Evolutionary conservation across 2,329 filamentous ascomycete genomes (phyloP), one percentile per base, ranked within the genome.

Genomic region (Aspergillus quadrilineatus): DNA sequence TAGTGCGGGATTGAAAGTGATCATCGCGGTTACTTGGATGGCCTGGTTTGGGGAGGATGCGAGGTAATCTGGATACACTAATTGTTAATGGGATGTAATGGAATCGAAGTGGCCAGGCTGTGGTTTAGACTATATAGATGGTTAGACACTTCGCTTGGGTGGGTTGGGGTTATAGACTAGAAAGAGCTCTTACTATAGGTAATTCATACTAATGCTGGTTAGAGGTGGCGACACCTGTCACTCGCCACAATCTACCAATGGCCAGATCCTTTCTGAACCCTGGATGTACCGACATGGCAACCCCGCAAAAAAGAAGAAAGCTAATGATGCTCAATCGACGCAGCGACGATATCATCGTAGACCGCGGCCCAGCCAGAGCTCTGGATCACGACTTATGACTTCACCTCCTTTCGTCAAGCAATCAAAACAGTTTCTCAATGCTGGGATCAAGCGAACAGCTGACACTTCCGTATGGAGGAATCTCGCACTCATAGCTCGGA

Each of bases 1-100:
- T 55, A 71, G 74, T 4, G 73, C 73, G 3, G 74, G 69, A 1
- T 58, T 76, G 41, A 79, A 79, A 65, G 60, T 72, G 26, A 58
- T 67, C 37, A 71, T 76, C 52, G 67, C 67, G 2, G 49, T 72
- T 47, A 68, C 52, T 9, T 79, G 74, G 72, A 60, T 71, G 53
- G 67, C 73, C 39, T 79, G 76, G 76, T 68, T 63, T 63, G 63
- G 39, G 22, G 39, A 42, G 39, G 39, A 7, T 9, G 39, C 22
- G 22, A 15, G 26, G 3, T 22, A 22, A 22, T 22, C 17, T 22
- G 4, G 4, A 37, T 37, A 22, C 22, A 22, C 3, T 22, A 22
- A 22, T 22, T 22, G 3, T 22, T 22, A 22, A 22, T 17, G n/a
- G 17, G 14, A 12, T 12, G 6, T 3, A 14, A 41, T 41, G 37